Evolutionary conservation across 2,329 filamentous ascomycete genomes (phyloP), one percentile per base, ranked within the genome.

Genomic region (Microdochium bolleyi): DNA sequence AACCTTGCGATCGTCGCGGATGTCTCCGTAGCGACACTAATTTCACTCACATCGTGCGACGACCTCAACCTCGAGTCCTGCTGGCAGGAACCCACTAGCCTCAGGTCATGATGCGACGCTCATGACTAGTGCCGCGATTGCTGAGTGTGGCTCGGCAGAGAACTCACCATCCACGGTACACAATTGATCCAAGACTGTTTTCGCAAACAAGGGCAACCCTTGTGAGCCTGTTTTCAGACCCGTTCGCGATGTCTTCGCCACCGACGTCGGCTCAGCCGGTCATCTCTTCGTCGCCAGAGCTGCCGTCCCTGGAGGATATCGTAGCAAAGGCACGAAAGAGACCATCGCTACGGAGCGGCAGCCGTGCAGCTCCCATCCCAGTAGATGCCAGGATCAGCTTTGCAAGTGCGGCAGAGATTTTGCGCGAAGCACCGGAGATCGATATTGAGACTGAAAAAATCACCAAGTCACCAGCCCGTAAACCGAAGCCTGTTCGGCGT

Each of bases 201-300:
- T 4, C 16, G 22, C 41, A 46, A 11, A 10, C 16, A 46, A 13
- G 19, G 14, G 19, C n/a, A 22, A 11, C 41, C 19, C 16, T 41
- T 41, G n/a, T 16, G n/a, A 46, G 14, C 13, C 34, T 46, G 9
- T 46, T 8, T 22, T 7, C 7, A 16, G 4, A 11, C 22, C 10
- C 19, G 14, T 5, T 7, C 19, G 19, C 8, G 13, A 46, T 46
- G 41, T 16, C 24, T 10, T 49, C 48, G 13, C 48, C 48, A 49
- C 48, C 48, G 7, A 30, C 48, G 2, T 49, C 48, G 48, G 48
- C 25, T 14, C 58, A 66, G 27, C 53, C 65, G 27, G 53, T 69
- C 30, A 62, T 65, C 9, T 78, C 78, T 0, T 81, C 78, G 0
- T 82, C 79, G 3, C 78, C 79, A n/a, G 71, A 71, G n/a, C 64